These are phyloP conservation scores for Cardiospermum halicacabum DNA, from an alignment of 345 rosid species.

Conservation along the genomic window DNA sequence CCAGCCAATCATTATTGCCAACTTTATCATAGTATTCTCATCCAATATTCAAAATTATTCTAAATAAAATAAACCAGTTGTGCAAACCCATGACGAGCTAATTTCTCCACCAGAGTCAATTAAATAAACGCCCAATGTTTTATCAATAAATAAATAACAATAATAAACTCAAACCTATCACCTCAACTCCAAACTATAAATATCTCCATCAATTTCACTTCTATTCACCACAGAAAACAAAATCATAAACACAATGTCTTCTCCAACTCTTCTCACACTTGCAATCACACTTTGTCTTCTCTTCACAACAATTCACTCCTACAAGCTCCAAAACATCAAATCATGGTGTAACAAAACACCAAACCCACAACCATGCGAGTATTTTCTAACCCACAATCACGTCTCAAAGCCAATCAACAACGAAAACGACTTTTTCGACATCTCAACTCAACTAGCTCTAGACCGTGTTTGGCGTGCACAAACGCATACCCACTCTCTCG, in stretches of 20 bases:
- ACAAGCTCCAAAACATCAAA: conserved; percentile 23
- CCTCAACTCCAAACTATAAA: background rate
- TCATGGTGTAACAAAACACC: conserved; percentile 67
- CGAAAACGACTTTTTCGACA: conserved; percentile 38
- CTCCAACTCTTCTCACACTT: conserved; percentile 25
- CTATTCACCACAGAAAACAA: background rate
- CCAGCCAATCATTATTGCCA: background rate
- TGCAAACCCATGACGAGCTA: background rate
- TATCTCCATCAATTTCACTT: background rate
- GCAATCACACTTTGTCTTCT: conserved; percentile 25
- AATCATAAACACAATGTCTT: conserved; percentile 33
- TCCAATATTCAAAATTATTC: background rate
- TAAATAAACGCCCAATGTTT: background rate
- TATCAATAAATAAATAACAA: no score
- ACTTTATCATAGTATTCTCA: background rate
- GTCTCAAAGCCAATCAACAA: conserved; percentile 22
- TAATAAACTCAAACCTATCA: no score
- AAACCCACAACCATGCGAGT: conserved; percentile 61
- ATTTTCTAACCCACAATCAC: conserved; percentile 37
- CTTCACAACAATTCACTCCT: conserved; percentile 24
- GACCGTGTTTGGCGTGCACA: conserved; percentile 50
- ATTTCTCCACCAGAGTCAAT: background rate
- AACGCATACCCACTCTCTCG: conserved; percentile 33
- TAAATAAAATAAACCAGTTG: background rate
- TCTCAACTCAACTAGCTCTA: conserved; percentile 47